phyloP scores from a whole-genome alignment of 768 basidiomycete species.

The Russula earlei region DNA sequence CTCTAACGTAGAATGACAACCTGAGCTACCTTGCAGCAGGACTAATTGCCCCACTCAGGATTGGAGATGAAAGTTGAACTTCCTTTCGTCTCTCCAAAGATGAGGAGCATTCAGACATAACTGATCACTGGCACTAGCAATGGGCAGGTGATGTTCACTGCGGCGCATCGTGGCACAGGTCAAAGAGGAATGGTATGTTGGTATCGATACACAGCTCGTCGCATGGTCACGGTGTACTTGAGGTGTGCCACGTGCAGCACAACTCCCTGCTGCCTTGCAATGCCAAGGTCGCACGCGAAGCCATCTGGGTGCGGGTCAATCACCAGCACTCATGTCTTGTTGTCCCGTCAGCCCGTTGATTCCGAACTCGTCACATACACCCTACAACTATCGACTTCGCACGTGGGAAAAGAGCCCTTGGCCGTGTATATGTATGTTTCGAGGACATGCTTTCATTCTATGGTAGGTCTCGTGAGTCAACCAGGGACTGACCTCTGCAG shows the following conservation, averaged over 20 bases:
- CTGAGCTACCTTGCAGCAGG: too few species aligned
- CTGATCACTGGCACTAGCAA: background rate
- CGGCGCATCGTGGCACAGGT: constrained; percentile 8
- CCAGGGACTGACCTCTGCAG: constrained; percentile 10
- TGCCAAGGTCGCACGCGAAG: too few species aligned
- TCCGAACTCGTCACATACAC: background rate
- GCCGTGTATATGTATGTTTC: too few species aligned
- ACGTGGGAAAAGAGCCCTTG: background rate
- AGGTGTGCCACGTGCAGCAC: too few species aligned
- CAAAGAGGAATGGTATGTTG: background rate
- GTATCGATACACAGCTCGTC: too few species aligned
- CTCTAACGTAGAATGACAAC: too few species aligned
- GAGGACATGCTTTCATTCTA: too few species aligned
- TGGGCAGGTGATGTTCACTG: background rate
- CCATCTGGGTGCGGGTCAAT: background rate
- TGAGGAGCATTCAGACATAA: background rate
- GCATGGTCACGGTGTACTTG: constrained; percentile 1
- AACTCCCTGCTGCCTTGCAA: too few species aligned
- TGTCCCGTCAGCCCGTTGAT: background rate
- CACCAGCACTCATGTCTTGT: background rate
- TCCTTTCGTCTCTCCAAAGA: too few species aligned
- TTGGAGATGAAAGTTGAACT: too few species aligned
- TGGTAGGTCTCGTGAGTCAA: too few species aligned
- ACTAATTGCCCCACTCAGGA: too few species aligned
- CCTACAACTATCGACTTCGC: background rate